Evolutionary conservation across 192 early-diverging fungal genomes (phyloP).

Genomic region (Pilaira anomala): DNA sequence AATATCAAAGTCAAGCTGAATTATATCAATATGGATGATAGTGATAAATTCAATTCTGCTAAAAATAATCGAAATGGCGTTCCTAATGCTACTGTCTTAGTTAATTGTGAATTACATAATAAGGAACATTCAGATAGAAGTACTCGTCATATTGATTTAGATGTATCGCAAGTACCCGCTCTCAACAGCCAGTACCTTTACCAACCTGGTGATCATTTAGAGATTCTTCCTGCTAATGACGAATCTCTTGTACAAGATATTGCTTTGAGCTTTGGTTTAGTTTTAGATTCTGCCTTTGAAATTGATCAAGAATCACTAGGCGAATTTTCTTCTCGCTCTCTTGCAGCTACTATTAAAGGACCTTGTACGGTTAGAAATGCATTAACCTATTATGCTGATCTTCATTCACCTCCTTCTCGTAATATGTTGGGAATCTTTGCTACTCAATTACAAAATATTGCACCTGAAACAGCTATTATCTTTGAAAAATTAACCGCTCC

Average conservation of each 20-base stretch:
- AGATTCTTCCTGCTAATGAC: slow-evolving; percentile 46
- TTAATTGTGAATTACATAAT: slow-evolving; percentile 42
- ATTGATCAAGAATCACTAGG: slow-evolving; percentile 29
- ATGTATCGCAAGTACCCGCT: slow-evolving; percentile 14
- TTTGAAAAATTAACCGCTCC: slow-evolving; percentile 33
- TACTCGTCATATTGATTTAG: slow-evolving; percentile 41
- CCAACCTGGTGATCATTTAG: slow-evolving; percentile 52
- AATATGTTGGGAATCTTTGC: slow-evolving; percentile 38
- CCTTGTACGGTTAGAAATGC: slow-evolving; percentile 48
- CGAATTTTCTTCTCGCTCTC: slow-evolving; percentile 39
- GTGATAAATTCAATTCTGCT: slow-evolving; percentile 17
- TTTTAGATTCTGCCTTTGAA: slow-evolving; percentile 47
- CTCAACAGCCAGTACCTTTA: slow-evolving; percentile 27
- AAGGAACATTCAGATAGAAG: slow-evolving; percentile 32
- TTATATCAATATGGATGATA: background rate
- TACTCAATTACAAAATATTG: slow-evolving; percentile 29
- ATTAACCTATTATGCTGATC: slow-evolving; percentile 48
- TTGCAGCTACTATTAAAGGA: slow-evolving; percentile 42
- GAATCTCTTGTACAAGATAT: slow-evolving; percentile 33
- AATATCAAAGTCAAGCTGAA: slow-evolving; percentile 15
- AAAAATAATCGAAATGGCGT: slow-evolving; percentile 11
- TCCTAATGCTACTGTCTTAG: slow-evolving; percentile 27
- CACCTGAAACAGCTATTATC: slow-evolving; percentile 33
- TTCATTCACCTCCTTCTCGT: slow-evolving; percentile 36
- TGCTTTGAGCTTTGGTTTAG: slow-evolving; percentile 41